phyloP scores from a whole-genome alignment of 1,284 basidiomycete species.

The Tilletia walkeri region DNA sequence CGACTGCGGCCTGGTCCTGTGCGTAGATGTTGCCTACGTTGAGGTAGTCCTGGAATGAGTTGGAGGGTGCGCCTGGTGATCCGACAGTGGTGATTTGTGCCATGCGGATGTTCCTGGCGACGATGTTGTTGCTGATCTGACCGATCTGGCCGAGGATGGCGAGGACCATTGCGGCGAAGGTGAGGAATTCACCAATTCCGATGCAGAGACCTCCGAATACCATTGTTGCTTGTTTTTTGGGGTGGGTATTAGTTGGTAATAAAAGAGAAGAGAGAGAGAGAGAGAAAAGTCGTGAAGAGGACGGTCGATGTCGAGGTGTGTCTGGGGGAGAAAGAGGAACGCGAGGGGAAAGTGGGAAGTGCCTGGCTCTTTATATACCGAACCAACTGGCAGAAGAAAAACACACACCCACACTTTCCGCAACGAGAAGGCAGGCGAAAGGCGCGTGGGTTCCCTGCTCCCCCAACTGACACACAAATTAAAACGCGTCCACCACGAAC shows the following conservation, averaged over 20 bases:
- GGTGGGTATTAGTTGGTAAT: slow-evolving; percentile 17
- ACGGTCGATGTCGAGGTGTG: slow-evolving; percentile 24
- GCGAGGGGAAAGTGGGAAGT: too few species aligned
- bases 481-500: too few species aligned
- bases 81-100: slow-evolving; percentile 31
- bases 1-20: slow-evolving; percentile 25
- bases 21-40: slow-evolving; percentile 36
- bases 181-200: slow-evolving; percentile 47
- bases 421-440: too few species aligned
- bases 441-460: too few species aligned
- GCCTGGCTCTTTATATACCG: too few species aligned
- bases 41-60: slow-evolving; percentile 7
- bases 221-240: slow-evolving; percentile 1
- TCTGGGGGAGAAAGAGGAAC: slow-evolving; percentile 2
- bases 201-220: slow-evolving; percentile 22
- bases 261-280: slow-evolving; percentile 23
- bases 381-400: too few species aligned
- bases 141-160: slow-evolving; percentile 50
- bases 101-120: slow-evolving; percentile 47
- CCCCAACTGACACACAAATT: too few species aligned
- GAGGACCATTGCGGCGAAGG: slow-evolving; percentile 48
- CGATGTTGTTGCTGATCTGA: slow-evolving; percentile 51
- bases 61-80: slow-evolving; percentile 24
- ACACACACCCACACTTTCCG: too few species aligned
- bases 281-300: not conserved